Conservation (phyloP, 805 yeast species). For the Candida sonorensis region DNA sequence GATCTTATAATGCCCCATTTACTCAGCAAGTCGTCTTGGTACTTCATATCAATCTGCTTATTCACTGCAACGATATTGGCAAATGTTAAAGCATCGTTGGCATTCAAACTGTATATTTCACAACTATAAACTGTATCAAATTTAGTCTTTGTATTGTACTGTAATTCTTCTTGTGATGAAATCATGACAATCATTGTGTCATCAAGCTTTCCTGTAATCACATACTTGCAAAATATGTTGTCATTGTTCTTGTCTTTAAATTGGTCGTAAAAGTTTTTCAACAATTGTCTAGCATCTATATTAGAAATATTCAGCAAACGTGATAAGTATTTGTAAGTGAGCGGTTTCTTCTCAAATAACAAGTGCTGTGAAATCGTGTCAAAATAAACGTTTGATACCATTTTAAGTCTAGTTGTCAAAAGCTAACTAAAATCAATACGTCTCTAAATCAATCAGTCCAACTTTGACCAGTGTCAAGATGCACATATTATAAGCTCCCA, state of each 20-base stretch:
- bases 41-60: conserved; percentile 4
- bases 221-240: conserved; percentile 8
- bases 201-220: conserved; percentile 11
- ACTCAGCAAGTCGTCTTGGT: conserved; percentile 12
- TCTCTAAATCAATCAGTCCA: no score
- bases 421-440: no score
- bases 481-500: no score
- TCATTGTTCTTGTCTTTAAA: conserved; percentile 9
- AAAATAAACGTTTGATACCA: conserved; percentile 3
- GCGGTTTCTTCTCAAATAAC: conserved; percentile 16
- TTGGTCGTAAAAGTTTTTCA: conserved; percentile 16
- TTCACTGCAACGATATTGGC: conserved; percentile 17
- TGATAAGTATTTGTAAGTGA: conserved; percentile 20
- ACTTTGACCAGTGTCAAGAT: no score
- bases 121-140: conserved; percentile 12
- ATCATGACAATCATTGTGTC: conserved; percentile 9
- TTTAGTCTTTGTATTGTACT: conserved; percentile 9
- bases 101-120: conserved; percentile 18
- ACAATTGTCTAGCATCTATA: conserved; percentile 13
- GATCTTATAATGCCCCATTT: conserved; percentile 22
- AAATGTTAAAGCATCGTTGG: conserved; percentile 9
- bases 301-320: conserved; percentile 13
- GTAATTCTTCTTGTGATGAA: conserved; percentile 7
- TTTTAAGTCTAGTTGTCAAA: no score
- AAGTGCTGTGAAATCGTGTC: conserved; percentile 14